phyloP scores from a whole-genome alignment of 169 alveolate species.

The Plasmodium fragile region DNA sequence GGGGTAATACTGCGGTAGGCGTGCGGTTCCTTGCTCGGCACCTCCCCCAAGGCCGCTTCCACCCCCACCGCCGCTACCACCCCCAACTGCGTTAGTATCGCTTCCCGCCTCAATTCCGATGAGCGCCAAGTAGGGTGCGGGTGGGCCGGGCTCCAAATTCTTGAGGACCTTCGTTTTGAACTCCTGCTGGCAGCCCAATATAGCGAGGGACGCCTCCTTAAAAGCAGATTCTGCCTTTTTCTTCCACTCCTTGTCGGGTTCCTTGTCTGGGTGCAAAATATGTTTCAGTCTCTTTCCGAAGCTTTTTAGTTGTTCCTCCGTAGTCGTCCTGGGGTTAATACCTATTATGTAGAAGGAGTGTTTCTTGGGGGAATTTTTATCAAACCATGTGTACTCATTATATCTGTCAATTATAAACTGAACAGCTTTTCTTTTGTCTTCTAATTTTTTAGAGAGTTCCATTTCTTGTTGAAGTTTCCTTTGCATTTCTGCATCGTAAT shows the following conservation, averaged over 20 bases:
- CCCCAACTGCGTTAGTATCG: neutral
- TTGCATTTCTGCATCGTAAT: constrained; percentile 78
- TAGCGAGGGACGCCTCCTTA: constrained; percentile 87
- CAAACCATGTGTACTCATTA: constrained; percentile 76
- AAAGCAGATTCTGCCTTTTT: constrained; percentile 82
- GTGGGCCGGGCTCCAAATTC: constrained; percentile 55
- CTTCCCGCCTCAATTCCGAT: constrained; percentile 17
- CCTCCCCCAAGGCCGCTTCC: neutral
- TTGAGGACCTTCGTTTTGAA: constrained; percentile 62
- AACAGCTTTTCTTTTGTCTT: constrained; percentile 79
- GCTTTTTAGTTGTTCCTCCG: constrained; percentile 71
- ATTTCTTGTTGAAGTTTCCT: constrained; percentile 81
- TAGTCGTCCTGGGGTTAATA: constrained; percentile 76
- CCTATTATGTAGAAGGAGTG: constrained; percentile 85
- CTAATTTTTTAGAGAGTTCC: constrained; percentile 75
- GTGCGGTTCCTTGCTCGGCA: neutral
- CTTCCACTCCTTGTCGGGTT: constrained; percentile 84
- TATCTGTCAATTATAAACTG: constrained; percentile 80
- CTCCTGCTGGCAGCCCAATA: constrained; percentile 77
- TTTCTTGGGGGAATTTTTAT: constrained; percentile 71
- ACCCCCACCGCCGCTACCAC: neutral
- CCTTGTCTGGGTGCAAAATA: constrained; percentile 86
- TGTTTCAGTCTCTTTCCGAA: constrained; percentile 83
- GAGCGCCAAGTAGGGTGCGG: constrained; percentile 57
- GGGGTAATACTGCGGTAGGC: constrained; percentile 50